These are phyloP conservation scores for Psidium guajava DNA, from an alignment of 345 rosid species.

Conservation along the genomic window DNA sequence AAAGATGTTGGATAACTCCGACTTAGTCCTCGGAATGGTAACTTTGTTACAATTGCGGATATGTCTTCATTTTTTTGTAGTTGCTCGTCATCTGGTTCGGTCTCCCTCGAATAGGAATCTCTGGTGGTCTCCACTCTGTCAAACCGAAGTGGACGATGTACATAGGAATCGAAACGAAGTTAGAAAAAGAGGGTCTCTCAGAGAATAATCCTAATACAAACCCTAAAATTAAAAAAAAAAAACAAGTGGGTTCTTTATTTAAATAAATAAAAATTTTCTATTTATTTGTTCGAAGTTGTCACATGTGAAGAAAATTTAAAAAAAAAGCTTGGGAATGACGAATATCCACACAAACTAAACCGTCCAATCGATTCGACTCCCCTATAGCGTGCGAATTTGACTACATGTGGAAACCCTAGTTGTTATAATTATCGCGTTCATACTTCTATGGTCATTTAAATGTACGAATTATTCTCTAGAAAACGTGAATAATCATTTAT, in stretches of 20 bases:
- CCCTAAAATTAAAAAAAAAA: neutral
- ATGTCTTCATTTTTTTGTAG: no score
- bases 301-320: neutral
- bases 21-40: neutral
- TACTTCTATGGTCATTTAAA: neutral
- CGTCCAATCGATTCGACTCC: neutral
- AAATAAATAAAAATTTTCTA: neutral
- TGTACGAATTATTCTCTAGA: neutral
- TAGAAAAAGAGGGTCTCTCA: neutral
- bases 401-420: neutral
- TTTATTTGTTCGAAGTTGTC: neutral
- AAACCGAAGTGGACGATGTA: neutral
- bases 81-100: neutral
- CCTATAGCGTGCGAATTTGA: neutral
- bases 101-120: neutral
- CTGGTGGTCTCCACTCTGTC: neutral
- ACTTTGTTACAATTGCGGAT: neutral
- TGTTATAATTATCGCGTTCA: neutral
- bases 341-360: neutral
- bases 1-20: neutral
- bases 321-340: neutral
- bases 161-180: neutral
- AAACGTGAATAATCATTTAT: neutral
- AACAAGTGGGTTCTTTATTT: neutral
- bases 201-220: neutral